Base-by-base conservation (phyloP, 2,329 filamentous ascomycete species). In the Ophioceras dolichostomum region DNA sequence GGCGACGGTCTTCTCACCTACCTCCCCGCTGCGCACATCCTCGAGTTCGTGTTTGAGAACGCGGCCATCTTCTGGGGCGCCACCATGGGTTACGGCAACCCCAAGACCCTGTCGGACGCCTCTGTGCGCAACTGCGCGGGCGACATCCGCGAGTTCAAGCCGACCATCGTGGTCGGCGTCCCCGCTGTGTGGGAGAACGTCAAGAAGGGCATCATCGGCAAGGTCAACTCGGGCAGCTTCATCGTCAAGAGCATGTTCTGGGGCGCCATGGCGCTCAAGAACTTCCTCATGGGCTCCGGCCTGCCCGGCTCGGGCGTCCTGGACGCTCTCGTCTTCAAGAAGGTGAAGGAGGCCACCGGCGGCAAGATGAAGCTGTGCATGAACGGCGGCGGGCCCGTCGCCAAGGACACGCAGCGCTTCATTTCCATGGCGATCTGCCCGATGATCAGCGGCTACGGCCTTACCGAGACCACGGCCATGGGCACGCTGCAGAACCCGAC, bases 21-120 rank as follows among this genome's bases (percentile, higher is more conserved):
- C 56, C 76, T 94, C 3, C 86, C 86, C 5, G 73, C 87, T 38
- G 84, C 86, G 2, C 86, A 94, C 54, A 94, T 94, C 53, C 73
- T 94, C 49, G 86, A 94, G 56, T 89, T 86, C 52, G 83, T 93
- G 47, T 91, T 94, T 53, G 86, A 94, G 61, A 89, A 88, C 52
- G 73, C 83, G 10, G 79, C 76, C 41, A 60, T 94, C 43, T 87
- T 75, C 65, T 93, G 85, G 85, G 86, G 86, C 50, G 76, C 82
- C 39, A 84, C 79, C 39, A 86, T 94, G 79, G 86, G 86, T 31
- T 93, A 94, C 58, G 86, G 86, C 44, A 88, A 85, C 57, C 82
- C 84, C 28, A 81, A 83, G 57, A 94, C 86, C 3, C 69, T 94
- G 41, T 89, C 86, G 4, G 85, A 93, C 54, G 64, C 66, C 26